Evolutionary conservation across 1,284 basidiomycete species (phyloP).

Genomic region (Rhodotorula sp.): DNA sequence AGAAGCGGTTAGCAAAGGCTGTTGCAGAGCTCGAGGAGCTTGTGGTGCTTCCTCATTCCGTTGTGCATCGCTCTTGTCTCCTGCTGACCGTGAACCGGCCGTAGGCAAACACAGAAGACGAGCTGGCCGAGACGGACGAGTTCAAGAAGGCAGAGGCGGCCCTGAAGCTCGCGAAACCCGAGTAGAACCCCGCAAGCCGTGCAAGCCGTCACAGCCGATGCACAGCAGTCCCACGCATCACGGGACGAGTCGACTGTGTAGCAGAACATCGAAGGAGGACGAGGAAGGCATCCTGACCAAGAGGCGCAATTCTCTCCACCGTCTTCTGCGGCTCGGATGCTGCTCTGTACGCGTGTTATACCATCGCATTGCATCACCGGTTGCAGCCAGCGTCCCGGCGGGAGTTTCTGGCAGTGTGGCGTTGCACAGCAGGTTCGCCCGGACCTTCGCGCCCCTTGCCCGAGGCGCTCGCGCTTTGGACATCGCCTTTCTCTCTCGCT

Average conservation of each 20-base stretch:
- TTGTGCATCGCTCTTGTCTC: no score
- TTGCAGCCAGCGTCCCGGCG: no score
- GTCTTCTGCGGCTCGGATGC: no score
- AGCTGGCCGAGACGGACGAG: conserved; percentile 22
- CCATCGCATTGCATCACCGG: no score
- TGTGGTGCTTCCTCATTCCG: conserved; percentile 12
- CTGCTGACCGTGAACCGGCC: neutral
- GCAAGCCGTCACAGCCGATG: no score
- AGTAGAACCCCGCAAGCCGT: neutral
- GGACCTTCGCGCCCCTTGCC: neutral
- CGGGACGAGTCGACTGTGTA: no score
- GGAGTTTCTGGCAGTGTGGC: no score
- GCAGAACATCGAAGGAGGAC: no score
- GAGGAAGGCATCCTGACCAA: no score
- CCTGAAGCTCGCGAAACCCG: conserved; percentile 1
- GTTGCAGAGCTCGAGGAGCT: conserved; percentile 35
- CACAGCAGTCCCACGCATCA: no score
- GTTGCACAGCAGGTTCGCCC: neutral
- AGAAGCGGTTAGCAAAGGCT: conserved; percentile 36
- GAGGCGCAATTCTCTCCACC: no score
- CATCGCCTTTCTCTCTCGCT: neutral
- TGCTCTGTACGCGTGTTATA: no score
- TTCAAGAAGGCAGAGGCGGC: conserved; percentile 19
- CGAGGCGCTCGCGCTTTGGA: neutral
- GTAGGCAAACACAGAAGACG: conserved; percentile 25